Conservation (phyloP, 2,329 filamentous ascomycete species). For the Sclerotinia trifoliorum region DNA sequence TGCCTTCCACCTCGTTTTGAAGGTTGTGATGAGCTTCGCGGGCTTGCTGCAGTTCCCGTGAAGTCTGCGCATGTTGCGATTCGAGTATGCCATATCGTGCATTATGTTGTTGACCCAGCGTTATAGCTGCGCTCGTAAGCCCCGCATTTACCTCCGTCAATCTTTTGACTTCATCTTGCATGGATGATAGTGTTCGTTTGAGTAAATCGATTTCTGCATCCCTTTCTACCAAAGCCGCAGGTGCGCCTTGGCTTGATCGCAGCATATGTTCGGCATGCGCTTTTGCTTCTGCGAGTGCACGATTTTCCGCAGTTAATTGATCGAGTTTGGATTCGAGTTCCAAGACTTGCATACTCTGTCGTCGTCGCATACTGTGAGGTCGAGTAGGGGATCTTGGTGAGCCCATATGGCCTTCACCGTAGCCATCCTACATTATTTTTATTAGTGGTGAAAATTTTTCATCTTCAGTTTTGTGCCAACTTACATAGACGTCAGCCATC, state of each 20-base stretch:
- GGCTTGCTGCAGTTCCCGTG: slow-evolving; percentile 67
- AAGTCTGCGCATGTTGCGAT: slow-evolving; percentile 62
- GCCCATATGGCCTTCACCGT: slow-evolving; percentile 80
- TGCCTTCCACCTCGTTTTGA: slow-evolving; percentile 60
- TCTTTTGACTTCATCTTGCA: slow-evolving; percentile 78
- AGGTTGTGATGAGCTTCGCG: slow-evolving; percentile 62
- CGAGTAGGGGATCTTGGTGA: slow-evolving; percentile 91
- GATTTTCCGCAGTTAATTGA: slow-evolving; percentile 82
- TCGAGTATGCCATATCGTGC: slow-evolving; percentile 68
- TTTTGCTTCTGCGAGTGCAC: slow-evolving; percentile 71
- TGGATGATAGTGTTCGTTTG: slow-evolving; percentile 71
- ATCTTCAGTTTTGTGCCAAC: slow-evolving; percentile 44
- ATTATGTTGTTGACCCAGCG: slow-evolving; percentile 73
- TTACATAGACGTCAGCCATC: slow-evolving; percentile 94
- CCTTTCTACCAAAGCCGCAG: slow-evolving; percentile 72
- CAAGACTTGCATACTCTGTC: slow-evolving; percentile 95
- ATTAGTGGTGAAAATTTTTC: slow-evolving; percentile 32
- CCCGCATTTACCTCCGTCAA: slow-evolving; percentile 81
- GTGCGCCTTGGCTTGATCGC: slow-evolving; percentile 60
- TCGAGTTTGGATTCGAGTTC: slow-evolving; percentile 87
- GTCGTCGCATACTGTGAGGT: slow-evolving; percentile 92
- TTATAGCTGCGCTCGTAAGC: slow-evolving; percentile 72
- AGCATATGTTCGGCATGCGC: slow-evolving; percentile 65
- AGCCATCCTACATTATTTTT: slow-evolving; percentile 70
- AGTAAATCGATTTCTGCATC: slow-evolving; percentile 85